Evolutionary conservation across 169 alveolate genomes (phyloP), one percentile per base, ranked within the genome.

Genomic region (Plasmodium knowlesi): DNA sequence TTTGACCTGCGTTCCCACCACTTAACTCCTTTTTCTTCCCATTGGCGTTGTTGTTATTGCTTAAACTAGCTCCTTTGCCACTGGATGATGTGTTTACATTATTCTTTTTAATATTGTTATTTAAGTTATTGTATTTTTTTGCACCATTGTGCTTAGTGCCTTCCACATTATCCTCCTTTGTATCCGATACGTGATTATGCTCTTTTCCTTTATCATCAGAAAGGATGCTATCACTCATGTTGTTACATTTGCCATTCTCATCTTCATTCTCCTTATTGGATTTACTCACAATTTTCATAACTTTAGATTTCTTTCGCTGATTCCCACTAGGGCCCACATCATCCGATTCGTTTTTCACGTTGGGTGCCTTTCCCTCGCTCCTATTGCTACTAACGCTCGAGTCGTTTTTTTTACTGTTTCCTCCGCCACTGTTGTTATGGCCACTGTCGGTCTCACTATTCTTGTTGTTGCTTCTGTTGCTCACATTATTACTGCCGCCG

Each of bases 301-400:
- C 37, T 41, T 71, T 83, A 0, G 92, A 16, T n/a, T 70, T 67
- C 39, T 70, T 92, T 39, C 92, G 28, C 53, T 78, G 53, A 82
- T 54, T 72, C 8, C 76, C 82, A 6, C 41, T 46, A 14, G 61
- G 67, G 76, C 72, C 22, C 6, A 16, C 4, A 50, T 28, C 37
- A 19, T 83, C 80, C 19, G 82, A 30, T 71, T 83, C 92, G 37
- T 83, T 73, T 28, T 83, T 83, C 43, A 8, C 25, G 57, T 14
- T 30, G 22, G 19, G n/a, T 83, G 70, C 92, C 37, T 83, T 83
- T 34, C 12, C 25, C 34, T 54, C 54, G 19, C 46, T 5, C 10
- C 5, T 67, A 67, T 0, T 67, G 76, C 32, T 34, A 25, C 37
- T 67, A 25, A 8, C 76, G 37, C 1, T 6, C 6, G 30, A 22